Evolutionary conservation across 345 rosid genomes (phyloP).

Genomic region (Isatis tinctoria): DNA sequence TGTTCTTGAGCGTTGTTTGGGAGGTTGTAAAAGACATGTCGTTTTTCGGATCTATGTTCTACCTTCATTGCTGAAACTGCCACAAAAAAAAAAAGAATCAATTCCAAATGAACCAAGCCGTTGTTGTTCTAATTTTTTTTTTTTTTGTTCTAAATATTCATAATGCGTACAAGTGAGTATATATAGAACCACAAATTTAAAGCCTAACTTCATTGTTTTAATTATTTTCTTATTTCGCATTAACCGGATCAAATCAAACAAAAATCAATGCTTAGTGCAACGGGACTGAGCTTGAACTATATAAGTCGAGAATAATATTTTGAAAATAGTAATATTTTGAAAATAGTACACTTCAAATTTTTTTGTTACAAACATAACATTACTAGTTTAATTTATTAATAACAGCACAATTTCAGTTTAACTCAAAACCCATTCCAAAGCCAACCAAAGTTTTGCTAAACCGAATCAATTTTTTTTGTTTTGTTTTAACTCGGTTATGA

Average conservation of each 20-base stretch:
- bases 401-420: no score
- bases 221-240: background rate
- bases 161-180: background rate
- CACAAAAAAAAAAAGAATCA: background rate
- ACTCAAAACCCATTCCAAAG: no score
- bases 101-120: background rate
- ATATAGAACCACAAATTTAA: no score
- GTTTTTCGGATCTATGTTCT: constrained; percentile 26
- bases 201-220: background rate
- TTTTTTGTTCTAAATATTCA: background rate
- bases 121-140: no score
- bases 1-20: constrained; percentile 61
- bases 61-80: constrained; percentile 30
- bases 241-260: background rate
- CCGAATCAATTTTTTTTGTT: no score
- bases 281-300: background rate
- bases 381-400: no score
- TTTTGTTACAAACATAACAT: no score
- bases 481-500: no score
- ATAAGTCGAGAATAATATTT: background rate
- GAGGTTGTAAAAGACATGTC: constrained; percentile 79
- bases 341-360: no score
- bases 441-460: no score
- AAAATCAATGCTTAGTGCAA: background rate
- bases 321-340: no score